A percentile compares a stretch with the other conserved stretches of the same genome.
Conservation (phyloP, 371 early-diverging fungal species). For the Blastocladiella emersonii region DNA sequence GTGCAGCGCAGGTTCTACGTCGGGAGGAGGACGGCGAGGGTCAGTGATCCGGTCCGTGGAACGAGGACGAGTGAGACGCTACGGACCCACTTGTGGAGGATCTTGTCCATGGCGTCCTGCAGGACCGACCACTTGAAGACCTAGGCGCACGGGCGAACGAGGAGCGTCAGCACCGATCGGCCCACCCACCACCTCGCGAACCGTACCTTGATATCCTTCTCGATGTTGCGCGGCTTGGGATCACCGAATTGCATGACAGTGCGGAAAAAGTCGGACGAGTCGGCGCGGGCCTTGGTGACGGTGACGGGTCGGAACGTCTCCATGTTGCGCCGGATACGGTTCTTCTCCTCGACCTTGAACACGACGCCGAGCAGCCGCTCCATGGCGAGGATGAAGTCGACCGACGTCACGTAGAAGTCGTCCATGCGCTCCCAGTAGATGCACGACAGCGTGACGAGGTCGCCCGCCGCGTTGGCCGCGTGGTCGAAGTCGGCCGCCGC, state of each 20-base stretch:
- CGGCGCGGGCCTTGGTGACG: conserved; percentile 55
- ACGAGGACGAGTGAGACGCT: too few relatives aligned
- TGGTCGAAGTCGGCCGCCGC: too few relatives aligned
- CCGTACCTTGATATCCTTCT: conserved; percentile 38
- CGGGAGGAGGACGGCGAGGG: too few relatives aligned
- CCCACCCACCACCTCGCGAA: too few relatives aligned
- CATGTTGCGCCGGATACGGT: conserved; percentile 65
- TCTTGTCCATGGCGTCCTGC: too few relatives aligned
- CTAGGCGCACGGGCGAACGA: too few relatives aligned
- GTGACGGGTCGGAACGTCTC: conserved; percentile 70
- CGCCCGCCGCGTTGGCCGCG: too few relatives aligned
- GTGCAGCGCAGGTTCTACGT: too few relatives aligned
- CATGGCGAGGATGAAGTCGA: conserved; percentile 60
- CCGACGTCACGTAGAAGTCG: conserved; percentile 62
- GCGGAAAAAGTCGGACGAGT: conserved; percentile 60
- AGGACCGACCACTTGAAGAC: too few relatives aligned
- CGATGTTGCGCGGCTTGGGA: conserved; percentile 72
- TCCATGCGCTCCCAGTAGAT: conserved; percentile 64
- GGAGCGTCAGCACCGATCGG: too few relatives aligned
- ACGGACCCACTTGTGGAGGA: too few relatives aligned
- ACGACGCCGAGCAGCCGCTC: conserved; percentile 58
- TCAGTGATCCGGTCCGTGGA: too few relatives aligned
- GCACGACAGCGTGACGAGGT: conserved; percentile 58
- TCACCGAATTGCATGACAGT: conserved; percentile 67
- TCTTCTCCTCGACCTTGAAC: conserved; percentile 72